Base-by-base conservation (phyloP, 345 rosid species). In the Salix caprea region DNA sequence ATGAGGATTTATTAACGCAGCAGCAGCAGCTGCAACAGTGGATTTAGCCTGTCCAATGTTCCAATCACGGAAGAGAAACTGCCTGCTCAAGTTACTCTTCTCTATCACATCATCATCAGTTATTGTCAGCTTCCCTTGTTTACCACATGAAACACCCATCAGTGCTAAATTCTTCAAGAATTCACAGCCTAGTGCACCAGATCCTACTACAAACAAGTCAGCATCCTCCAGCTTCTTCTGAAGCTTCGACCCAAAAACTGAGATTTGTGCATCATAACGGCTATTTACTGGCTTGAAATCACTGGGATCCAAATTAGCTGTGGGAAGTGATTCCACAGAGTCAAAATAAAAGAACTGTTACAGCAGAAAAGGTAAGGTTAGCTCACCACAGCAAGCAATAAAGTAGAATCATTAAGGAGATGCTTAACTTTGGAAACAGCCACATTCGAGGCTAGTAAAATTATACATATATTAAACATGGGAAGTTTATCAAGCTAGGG, bases 51-150 rank as follows among this genome's bases (percentile, higher is more conserved):
- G 99, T 61, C 99, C 97, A 77, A 96, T 96, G 81, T 96, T 96
- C 99, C 98, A 94, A 82, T 96, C 98, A 68, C 97, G 97, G 82
- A 96, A 96, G 37, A 96, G 94, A 79, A 96, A 96, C 77, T 96
- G 99, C 84, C 99, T 90, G 83, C 97, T 94, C 56, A 96, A 97
- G 84, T 96, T 96, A 88, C 99, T 96, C 86, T 94, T 96, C 87
- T 96, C 99, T 44, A 96, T 96, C 36, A 96, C 94, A 78, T 96
- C 99, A 86, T 96, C 99, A 83, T 96, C 99, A n/a, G 99, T 96
- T 76, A 96, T 78, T 1, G 98, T 94, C 46, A 94, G 85, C 83
- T 91, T 94, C 65, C 98, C 99, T 80, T 85, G 79, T 77, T 76
- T 72, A 70, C 97, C 90, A 81, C 98, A 96, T 19, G 98, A 87